phyloP scores from a whole-genome alignment of 2,329 filamentous ascomycete species.

The Colletotrichum viniferum region DNA sequence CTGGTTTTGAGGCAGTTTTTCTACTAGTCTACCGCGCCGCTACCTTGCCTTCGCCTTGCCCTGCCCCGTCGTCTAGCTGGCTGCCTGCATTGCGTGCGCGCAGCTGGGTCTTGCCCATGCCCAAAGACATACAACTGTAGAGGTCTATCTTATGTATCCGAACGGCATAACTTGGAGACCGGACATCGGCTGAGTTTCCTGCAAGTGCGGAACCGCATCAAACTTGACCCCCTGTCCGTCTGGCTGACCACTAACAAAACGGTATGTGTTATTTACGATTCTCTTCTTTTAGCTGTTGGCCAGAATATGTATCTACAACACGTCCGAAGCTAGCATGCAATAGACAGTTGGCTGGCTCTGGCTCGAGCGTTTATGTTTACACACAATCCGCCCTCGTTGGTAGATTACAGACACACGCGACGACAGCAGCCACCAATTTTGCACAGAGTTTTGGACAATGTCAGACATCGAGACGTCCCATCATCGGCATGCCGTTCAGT shows the following conservation, averaged over 20 bases:
- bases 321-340: background rate
- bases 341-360: background rate
- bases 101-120: background rate
- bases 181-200: background rate
- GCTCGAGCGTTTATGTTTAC: background rate
- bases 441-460: background rate
- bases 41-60: background rate
- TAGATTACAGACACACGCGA: background rate
- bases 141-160: background rate
- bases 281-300: background rate
- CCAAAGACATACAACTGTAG: background rate
- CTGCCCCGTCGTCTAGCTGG: background rate
- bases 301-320: background rate
- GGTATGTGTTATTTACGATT: background rate
- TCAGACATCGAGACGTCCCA: background rate
- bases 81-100: background rate
- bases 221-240: background rate
- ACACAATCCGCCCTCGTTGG: background rate
- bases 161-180: background rate
- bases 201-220: background rate
- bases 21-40: background rate
- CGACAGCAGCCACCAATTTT: background rate
- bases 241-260: background rate
- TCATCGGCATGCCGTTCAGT: background rate
- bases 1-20: background rate